Conservation (phyloP, 2,329 filamentous ascomycete species). For the Cadophora luteo-olivacea region DNA sequence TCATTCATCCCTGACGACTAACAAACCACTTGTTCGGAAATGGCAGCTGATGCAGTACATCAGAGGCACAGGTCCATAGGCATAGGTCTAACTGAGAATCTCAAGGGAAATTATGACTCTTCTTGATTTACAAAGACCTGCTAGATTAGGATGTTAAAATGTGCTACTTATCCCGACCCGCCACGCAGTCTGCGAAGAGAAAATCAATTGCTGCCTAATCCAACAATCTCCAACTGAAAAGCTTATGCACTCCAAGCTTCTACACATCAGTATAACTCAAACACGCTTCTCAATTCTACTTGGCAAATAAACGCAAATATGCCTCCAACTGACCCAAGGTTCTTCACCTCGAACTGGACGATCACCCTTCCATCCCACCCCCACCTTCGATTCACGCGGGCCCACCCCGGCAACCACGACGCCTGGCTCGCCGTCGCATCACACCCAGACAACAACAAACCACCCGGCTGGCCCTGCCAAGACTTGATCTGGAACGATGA, state of each 20-base stretch:
- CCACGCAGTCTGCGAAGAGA: neutral
- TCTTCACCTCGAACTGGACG: slow-evolving; percentile 31
- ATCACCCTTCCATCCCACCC: slow-evolving; percentile 26
- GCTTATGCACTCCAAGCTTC: neutral
- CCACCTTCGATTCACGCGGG: slow-evolving; percentile 26
- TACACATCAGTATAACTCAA: neutral
- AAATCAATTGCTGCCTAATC: neutral
- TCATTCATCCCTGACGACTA: neutral
- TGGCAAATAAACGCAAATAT: slow-evolving; percentile 9
- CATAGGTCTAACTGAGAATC: neutral
- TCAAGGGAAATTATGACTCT: neutral
- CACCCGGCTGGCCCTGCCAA: slow-evolving; percentile 2
- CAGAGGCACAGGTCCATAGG: neutral
- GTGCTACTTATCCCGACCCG: neutral
- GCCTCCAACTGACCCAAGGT: slow-evolving; percentile 21
- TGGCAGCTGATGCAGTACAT: neutral
- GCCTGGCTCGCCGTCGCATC: slow-evolving; percentile 13
- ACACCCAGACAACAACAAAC: slow-evolving; percentile 17
- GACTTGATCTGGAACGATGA: neutral
- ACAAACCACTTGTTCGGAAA: neutral
- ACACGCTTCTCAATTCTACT: neutral
- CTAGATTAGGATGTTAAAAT: neutral
- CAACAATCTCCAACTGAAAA: no score
- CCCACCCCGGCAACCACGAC: slow-evolving; percentile 20
- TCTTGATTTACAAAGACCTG: neutral